Conservation (phyloP, 1,139 yeast species). For the Taiozyma sp. region DNA sequence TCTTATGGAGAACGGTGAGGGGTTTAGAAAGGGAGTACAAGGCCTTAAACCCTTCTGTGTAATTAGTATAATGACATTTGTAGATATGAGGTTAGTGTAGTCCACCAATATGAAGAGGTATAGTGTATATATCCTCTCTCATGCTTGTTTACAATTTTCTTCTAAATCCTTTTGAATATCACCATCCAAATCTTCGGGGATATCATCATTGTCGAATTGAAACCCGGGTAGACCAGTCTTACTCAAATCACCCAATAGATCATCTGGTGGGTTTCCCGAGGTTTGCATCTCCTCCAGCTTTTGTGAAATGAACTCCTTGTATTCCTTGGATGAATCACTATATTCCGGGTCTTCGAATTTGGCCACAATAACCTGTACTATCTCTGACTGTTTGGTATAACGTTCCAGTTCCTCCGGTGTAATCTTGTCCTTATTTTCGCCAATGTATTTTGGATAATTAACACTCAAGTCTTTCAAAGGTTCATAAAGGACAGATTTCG, state of each 20-base stretch:
- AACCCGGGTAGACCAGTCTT: conserved; percentile 45
- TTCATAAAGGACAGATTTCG: conserved; percentile 82
- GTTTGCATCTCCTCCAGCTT: conserved; percentile 70
- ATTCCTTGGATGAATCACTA: conserved; percentile 42
- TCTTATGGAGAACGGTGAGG: conserved; percentile 61
- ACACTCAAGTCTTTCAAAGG: conserved; percentile 78
- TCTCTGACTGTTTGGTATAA: conserved; percentile 49
- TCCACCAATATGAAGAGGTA: background rate
- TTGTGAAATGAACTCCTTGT: conserved; percentile 47
- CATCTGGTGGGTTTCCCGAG: conserved; percentile 85
- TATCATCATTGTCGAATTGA: conserved; percentile 38
- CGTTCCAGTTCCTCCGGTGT: conserved; percentile 42
- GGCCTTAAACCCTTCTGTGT: conserved; percentile 8
- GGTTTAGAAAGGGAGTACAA: conserved; percentile 32
- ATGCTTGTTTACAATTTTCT: conserved; percentile 32
- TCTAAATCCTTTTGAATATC: conserved; percentile 34
- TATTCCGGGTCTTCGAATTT: conserved; percentile 54
- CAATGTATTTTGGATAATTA: conserved; percentile 44
- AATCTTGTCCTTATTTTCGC: conserved; percentile 37
- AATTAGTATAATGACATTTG: background rate
- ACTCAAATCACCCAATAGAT: conserved; percentile 61
- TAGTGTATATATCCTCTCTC: background rate
- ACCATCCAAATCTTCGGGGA: conserved; percentile 42
- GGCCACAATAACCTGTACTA: conserved; percentile 47
- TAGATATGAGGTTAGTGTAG: background rate